Percentiles rank a stretch among this genome's conserved stretches.
These are phyloP conservation scores for Colletotrichum caudatum DNA, from an alignment of 2,329 filamentous ascomycete species.

Conservation along the genomic window DNA sequence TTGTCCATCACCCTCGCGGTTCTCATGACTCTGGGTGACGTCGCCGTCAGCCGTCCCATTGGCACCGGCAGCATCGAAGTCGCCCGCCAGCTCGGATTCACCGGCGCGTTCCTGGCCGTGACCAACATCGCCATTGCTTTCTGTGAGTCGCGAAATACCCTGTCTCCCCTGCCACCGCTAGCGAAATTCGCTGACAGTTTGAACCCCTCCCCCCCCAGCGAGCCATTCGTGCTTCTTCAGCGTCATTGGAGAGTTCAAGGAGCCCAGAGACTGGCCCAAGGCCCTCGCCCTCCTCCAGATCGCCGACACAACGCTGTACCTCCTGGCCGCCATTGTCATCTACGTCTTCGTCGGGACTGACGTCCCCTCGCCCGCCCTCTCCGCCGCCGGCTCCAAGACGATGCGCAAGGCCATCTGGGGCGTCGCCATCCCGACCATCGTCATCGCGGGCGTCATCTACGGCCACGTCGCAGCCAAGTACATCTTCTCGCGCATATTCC, in stretches of 20 bases:
- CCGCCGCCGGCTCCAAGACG: slow-evolving; percentile 64
- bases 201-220: slow-evolving; percentile 42
- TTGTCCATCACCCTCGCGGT: slow-evolving; percentile 72
- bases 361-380: slow-evolving; percentile 75
- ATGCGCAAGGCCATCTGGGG: slow-evolving; percentile 76
- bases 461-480: slow-evolving; percentile 75
- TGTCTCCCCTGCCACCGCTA: no score
- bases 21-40: slow-evolving; percentile 72
- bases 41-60: slow-evolving; percentile 61
- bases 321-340: slow-evolving; percentile 73
- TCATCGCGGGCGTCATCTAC: slow-evolving; percentile 79
- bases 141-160: slow-evolving; percentile 50
- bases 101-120: slow-evolving; percentile 67
- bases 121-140: slow-evolving; percentile 77
- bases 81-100: slow-evolving; percentile 57
- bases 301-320: slow-evolving; percentile 71
- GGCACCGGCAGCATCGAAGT: slow-evolving; percentile 51
- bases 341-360: slow-evolving; percentile 73
- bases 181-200: not conserved
- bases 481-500: slow-evolving; percentile 73
- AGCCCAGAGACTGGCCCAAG: slow-evolving; percentile 71
- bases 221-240: slow-evolving; percentile 77
- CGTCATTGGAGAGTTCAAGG: slow-evolving; percentile 73
- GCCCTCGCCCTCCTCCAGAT: slow-evolving; percentile 61
- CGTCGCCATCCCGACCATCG: slow-evolving; percentile 76